phyloP scores from a whole-genome alignment of 805 yeast genomes.

The Zygotorulaspora danielsina region DNA sequence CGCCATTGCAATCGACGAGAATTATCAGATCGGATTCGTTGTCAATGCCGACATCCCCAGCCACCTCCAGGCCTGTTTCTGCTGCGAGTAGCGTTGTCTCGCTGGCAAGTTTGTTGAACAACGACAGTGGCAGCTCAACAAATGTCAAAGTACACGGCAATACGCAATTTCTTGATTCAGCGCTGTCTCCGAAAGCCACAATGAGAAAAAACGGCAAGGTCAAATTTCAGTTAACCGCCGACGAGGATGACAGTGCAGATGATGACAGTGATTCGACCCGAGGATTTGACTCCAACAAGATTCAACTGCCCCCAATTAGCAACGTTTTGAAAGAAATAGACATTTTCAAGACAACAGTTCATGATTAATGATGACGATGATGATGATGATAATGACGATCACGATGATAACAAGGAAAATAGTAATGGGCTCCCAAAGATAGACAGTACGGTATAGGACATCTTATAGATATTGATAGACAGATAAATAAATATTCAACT shows the following conservation, averaged over 20 bases:
- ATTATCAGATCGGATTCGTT: conserved; percentile 12
- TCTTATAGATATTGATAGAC: conserved; percentile 3
- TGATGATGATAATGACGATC: conserved; percentile 3
- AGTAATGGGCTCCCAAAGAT: neutral
- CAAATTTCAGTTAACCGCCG: conserved; percentile 17
- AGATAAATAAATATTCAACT: too few relatives aligned
- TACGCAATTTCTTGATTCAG: conserved; percentile 3
- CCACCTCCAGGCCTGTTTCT: conserved; percentile 18
- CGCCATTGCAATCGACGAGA: conserved; percentile 11
- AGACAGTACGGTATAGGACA: neutral
- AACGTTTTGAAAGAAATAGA: conserved; percentile 27
- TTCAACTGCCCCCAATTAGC: conserved; percentile 29
- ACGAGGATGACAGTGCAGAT: conserved; percentile 13
- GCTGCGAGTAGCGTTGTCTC: conserved; percentile 22
- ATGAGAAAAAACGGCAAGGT: conserved; percentile 10
- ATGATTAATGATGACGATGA: conserved; percentile 1
- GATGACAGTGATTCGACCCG: conserved; percentile 8
- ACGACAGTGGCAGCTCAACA: conserved; percentile 1
- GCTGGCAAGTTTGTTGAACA: conserved; percentile 14
- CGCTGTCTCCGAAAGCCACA: neutral
- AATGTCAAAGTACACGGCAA: neutral
- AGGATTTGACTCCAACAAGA: conserved; percentile 11
- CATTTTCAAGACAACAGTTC: conserved; percentile 17
- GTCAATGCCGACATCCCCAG: conserved; percentile 15
- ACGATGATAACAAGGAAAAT: conserved; percentile 1